phyloP scores from a whole-genome alignment of 371 early-diverging fungal species.

The Apophysomyces elegans region DNA sequence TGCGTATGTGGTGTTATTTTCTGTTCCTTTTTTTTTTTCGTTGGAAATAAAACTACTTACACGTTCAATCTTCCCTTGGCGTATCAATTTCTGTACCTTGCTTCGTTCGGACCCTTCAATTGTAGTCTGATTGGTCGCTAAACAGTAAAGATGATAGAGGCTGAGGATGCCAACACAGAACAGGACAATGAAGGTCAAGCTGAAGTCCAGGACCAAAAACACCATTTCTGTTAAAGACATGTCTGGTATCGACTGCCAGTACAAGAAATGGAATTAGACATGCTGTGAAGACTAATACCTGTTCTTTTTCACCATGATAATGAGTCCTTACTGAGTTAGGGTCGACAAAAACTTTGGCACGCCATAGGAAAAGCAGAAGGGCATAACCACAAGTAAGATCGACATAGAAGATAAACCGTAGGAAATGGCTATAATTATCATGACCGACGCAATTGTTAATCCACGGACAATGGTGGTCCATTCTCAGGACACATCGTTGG shows the following conservation, averaged over 20 bases:
- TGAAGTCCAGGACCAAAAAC: conserved; percentile 76
- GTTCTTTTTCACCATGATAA: not conserved
- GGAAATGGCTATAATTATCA: conserved; percentile 86
- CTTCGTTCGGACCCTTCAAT: conserved; percentile 88
- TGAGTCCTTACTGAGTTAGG: conserved; percentile 10
- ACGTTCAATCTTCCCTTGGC: conserved; percentile 63
- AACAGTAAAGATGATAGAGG: conserved; percentile 84
- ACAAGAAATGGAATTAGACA: not conserved
- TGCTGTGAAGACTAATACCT: not conserved
- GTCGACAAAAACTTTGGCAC: conserved; percentile 41
- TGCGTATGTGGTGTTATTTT: not conserved
- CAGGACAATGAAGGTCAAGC: conserved; percentile 73
- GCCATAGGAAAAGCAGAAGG: conserved; percentile 35
- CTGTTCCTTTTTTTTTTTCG: not conserved
- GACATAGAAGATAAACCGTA: conserved; percentile 83
- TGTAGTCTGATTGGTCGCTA: conserved; percentile 89
- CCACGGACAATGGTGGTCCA: conserved; percentile 99
- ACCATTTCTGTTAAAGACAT: conserved; percentile 67
- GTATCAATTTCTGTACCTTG: conserved; percentile 79
- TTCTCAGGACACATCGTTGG: conserved; percentile 83
- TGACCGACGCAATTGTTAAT: conserved; percentile 96
- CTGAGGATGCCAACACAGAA: conserved; percentile 84
- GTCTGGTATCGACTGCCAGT: conserved; percentile 48
- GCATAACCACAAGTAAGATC: conserved; percentile 61
- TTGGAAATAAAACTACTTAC: conserved; percentile 31